A percentile compares a stretch with the other conserved stretches of the same genome.
Conservation (phyloP, 805 yeast genomes). For the Candida maesae region DNA sequence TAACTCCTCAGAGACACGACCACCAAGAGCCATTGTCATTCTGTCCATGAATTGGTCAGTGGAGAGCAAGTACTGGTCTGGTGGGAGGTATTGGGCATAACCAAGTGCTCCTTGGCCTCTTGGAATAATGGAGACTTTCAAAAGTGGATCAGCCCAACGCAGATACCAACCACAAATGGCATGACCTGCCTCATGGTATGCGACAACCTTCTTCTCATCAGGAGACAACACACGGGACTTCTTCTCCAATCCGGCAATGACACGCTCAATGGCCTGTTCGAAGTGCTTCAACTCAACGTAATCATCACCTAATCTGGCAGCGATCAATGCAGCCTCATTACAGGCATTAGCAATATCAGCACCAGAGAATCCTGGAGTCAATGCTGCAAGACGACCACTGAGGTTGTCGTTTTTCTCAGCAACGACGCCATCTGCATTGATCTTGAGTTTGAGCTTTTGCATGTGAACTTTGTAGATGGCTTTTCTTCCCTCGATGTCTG, state of each 20-base stretch:
- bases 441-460: constrained; percentile 48
- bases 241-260: constrained; percentile 90
- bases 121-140: constrained; percentile 92
- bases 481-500: constrained; percentile 86
- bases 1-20: constrained; percentile 86
- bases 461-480: constrained; percentile 82
- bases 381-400: constrained; percentile 81
- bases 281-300: constrained; percentile 68
- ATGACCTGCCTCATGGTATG: constrained; percentile 96
- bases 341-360: constrained; percentile 95
- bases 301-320: constrained; percentile 72
- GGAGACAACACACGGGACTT: constrained; percentile 74
- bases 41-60: constrained; percentile 74
- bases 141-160: constrained; percentile 82
- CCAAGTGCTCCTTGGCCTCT: constrained; percentile 94
- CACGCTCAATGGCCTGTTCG: constrained; percentile 91
- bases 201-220: constrained; percentile 80
- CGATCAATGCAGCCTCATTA: constrained; percentile 91
- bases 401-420: constrained; percentile 49
- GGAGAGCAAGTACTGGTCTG: constrained; percentile 76
- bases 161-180: constrained; percentile 95
- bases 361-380: constrained; percentile 95
- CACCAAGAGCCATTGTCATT: constrained; percentile 94
- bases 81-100: constrained; percentile 93
- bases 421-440: constrained; percentile 37